Evolutionary conservation across 1,139 yeast species (phyloP).

Genomic region (Saccharomycopsis crataegensis): DNA sequence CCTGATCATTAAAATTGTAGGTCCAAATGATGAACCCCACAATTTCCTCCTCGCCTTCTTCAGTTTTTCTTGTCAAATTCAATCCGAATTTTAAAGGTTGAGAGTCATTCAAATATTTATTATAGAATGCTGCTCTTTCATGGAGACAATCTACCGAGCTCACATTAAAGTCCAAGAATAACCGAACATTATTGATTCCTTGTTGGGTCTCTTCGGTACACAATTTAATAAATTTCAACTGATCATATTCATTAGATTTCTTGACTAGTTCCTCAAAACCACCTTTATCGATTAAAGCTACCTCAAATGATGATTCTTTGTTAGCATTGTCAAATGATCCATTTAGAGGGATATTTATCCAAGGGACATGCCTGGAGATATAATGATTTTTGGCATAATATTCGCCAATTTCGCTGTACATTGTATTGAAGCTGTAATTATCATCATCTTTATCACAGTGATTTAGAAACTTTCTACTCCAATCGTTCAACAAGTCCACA

Average conservation of each 20-base stretch:
- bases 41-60: background rate
- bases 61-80: background rate
- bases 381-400: conserved; percentile 57
- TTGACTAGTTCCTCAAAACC: conserved; percentile 30
- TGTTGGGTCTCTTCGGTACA: conserved; percentile 27
- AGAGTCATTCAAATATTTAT: background rate
- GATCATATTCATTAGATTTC: conserved; percentile 24
- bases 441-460: conserved; percentile 25
- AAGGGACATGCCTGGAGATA: conserved; percentile 39
- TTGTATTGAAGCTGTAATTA: conserved; percentile 25
- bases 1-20: conserved; percentile 7
- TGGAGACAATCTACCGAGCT: conserved; percentile 24
- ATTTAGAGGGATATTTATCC: conserved; percentile 14
- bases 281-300: conserved; percentile 28
- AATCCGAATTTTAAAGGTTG: conserved; percentile 5
- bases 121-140: conserved; percentile 4
- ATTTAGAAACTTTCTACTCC: conserved; percentile 24
- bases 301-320: conserved; percentile 15
- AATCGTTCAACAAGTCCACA: conserved; percentile 35
- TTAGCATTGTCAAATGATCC: background rate
- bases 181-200: conserved; percentile 26
- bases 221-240: conserved; percentile 21
- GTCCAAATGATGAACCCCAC: conserved; percentile 13
- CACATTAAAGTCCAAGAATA: conserved; percentile 32
- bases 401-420: conserved; percentile 70